Evolutionary conservation across 2,329 filamentous ascomycete genomes (phyloP).

Genomic region (Cladosporium sp.): DNA sequence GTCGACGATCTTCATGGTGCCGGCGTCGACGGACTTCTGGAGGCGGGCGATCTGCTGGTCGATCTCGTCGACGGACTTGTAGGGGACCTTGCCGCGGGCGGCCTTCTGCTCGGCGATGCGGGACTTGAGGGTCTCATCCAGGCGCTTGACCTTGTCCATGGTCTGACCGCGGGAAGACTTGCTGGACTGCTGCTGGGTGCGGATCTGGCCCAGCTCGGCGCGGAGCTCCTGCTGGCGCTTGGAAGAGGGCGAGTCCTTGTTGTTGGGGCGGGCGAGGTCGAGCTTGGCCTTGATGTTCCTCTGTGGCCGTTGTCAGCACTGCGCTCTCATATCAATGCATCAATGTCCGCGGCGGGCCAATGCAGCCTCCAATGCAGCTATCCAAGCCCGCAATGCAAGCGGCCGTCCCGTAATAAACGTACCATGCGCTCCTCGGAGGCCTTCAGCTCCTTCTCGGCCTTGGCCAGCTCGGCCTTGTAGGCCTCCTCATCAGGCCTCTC

Average conservation of each 20-base stretch:
- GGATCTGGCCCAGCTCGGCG: conserved; percentile 74
- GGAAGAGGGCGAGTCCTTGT: conserved; percentile 70
- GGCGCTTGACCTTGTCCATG: conserved; percentile 84
- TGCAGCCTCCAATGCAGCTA: not conserved
- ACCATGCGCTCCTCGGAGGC: conserved; percentile 60
- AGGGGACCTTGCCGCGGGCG: conserved; percentile 71
- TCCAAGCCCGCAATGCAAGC: conserved; percentile 2
- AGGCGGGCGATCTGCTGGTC: conserved; percentile 75
- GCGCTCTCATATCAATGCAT: not conserved
- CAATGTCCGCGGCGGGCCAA: not conserved
- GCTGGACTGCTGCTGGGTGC: conserved; percentile 76
- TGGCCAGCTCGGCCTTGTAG: conserved; percentile 71
- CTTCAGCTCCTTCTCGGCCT: conserved; percentile 82
- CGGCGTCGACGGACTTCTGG: conserved; percentile 79
- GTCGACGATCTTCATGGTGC: conserved; percentile 91
- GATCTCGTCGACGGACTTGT: conserved; percentile 82
- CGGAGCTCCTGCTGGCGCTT: conserved; percentile 84
- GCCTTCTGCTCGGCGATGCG: conserved; percentile 82
- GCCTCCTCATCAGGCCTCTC: conserved; percentile 80
- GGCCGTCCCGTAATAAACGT: conserved; percentile 12
- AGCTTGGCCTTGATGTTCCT: conserved; percentile 83
- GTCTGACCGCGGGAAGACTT: conserved; percentile 74
- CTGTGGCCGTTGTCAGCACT: conserved; percentile 42
- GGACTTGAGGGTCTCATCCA: conserved; percentile 82
- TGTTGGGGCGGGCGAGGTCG: conserved; percentile 73